Evolutionary conservation across 352 stramenopile species (phyloP).

Genomic region (Pythium grandisporangium): DNA sequence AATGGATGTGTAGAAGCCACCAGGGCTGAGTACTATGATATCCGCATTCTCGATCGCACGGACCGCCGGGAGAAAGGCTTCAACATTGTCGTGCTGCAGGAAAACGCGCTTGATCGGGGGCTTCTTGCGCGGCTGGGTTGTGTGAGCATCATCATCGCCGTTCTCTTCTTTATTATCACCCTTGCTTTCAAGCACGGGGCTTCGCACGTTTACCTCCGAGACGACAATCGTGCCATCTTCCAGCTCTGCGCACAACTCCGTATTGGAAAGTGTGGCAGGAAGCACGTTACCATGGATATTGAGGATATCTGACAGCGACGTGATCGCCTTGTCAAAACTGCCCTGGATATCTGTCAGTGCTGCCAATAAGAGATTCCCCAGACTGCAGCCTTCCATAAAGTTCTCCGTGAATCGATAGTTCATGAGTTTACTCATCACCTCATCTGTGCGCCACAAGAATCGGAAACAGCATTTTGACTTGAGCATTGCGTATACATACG

Average conservation of each 20-base stretch:
- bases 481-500: no score
- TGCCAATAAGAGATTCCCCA: conserved; percentile 72
- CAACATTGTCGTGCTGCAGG: conserved; percentile 59
- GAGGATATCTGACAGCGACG: conserved; percentile 77
- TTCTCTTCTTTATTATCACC: no score
- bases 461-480: no score
- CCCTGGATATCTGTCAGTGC: conserved; percentile 76
- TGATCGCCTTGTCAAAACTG: conserved; percentile 73
- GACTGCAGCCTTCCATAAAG: conserved; percentile 81
- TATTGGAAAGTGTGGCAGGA: conserved; percentile 76
- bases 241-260: conserved; percentile 72
- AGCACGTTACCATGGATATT: conserved; percentile 78
- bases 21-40: conserved; percentile 74
- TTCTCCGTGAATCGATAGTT: conserved; percentile 85
- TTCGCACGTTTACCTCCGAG: conserved; percentile 80
- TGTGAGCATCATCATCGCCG: conserved; percentile 22
- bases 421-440: conserved; percentile 84
- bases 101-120: conserved; percentile 76
- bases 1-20: conserved; percentile 84
- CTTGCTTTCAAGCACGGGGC: conserved; percentile 27
- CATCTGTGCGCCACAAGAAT: conserved; percentile 32
- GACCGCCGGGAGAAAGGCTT: conserved; percentile 66
- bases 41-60: conserved; percentile 78
- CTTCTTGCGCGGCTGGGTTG: no score
- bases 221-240: conserved; percentile 61